Evolutionary conservation across 495 filamentous ascomycete species (phyloP).

Genomic region (Penicillium robsamsonii): DNA sequence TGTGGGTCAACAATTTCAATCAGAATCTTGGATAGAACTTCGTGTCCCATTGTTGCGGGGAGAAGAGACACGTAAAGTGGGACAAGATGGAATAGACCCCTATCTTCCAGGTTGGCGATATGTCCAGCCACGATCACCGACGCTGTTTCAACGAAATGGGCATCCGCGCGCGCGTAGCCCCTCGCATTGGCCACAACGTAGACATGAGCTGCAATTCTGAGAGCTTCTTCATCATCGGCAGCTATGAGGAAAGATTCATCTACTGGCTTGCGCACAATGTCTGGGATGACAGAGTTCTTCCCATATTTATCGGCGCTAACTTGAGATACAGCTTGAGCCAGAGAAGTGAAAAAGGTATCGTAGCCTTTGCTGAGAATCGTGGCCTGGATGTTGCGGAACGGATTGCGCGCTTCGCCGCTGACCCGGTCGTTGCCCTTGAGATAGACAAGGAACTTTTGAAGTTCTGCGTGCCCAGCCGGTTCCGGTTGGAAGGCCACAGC

Average conservation of each 20-base stretch:
- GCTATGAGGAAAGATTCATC: constrained; percentile 40
- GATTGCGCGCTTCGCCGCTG: constrained; percentile 41
- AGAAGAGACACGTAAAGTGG: constrained; percentile 85
- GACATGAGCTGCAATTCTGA: constrained; percentile 49
- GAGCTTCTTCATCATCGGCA: constrained; percentile 41
- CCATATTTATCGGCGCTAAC: constrained; percentile 23
- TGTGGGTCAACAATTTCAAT: constrained; percentile 60
- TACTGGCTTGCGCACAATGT: constrained; percentile 25
- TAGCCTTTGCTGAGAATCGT: constrained; percentile 41
- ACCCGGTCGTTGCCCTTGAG: constrained; percentile 37
- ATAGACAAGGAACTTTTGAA: constrained; percentile 41
- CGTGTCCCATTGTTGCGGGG: constrained; percentile 42
- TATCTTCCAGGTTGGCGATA: constrained; percentile 69
- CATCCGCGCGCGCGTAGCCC: constrained; percentile 36
- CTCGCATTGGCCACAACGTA: constrained; percentile 44
- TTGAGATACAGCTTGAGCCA: constrained; percentile 42
- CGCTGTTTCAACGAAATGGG: constrained; percentile 31
- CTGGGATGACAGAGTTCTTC: constrained; percentile 31
- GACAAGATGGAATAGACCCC: constrained; percentile 68
- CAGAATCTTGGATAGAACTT: constrained; percentile 52
- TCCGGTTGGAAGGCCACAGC: constrained; percentile 37
- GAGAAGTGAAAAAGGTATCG: constrained; percentile 36
- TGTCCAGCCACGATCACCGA: constrained; percentile 65
- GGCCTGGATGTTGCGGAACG: constrained; percentile 50
- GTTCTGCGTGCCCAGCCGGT: constrained; percentile 39